phyloP scores from a whole-genome alignment of 257 asterid genomes.

The Primulina huaijiensis region DNA sequence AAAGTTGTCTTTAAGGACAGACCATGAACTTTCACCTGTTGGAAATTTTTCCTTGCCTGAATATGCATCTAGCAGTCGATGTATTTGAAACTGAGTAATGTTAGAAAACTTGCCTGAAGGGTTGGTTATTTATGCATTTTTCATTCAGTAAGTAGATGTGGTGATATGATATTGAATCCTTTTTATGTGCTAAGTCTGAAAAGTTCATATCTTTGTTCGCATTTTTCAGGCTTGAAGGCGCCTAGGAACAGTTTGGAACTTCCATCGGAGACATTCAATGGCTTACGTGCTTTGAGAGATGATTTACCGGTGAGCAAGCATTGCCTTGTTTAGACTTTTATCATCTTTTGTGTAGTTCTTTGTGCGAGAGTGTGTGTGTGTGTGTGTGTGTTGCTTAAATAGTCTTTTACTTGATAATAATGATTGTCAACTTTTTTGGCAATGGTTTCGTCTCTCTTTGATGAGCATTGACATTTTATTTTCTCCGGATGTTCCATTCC shows the following conservation, averaged over 20 bases:
- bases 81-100: not conserved
- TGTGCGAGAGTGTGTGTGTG: no score
- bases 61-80: not conserved
- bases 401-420: no score
- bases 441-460: not conserved
- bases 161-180: no score
- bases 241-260: slow-evolving; percentile 90
- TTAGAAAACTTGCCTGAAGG: not conserved
- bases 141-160: slow-evolving; percentile 1
- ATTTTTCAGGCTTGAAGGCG: slow-evolving; percentile 72
- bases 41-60: not conserved
- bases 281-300: slow-evolving; percentile 54
- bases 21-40: not conserved
- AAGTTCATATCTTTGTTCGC: slow-evolving; percentile 17
- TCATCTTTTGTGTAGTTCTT: not conserved
- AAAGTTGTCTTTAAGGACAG: not conserved
- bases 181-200: no score
- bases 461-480: not conserved
- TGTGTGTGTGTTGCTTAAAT: no score
- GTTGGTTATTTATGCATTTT: not conserved
- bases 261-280: slow-evolving; percentile 54
- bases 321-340: slow-evolving; percentile 15
- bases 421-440: no score
- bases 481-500: not conserved
- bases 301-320: slow-evolving; percentile 50